phyloP scores from a whole-genome alignment of 805 yeast genomes.

The Wickerhamiella hasegawae region DNA sequence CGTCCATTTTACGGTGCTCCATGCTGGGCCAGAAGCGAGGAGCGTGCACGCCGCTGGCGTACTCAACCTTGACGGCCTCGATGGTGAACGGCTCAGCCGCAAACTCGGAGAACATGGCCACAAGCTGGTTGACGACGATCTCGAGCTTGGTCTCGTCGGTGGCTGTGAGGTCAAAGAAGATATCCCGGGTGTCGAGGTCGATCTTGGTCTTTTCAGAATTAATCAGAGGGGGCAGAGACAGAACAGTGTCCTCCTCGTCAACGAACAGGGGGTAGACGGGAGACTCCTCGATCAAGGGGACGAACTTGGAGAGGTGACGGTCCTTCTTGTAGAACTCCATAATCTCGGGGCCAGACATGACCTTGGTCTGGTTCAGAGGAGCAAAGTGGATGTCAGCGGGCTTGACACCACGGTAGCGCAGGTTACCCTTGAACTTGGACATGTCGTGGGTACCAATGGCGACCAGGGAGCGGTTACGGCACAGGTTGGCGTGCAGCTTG shows the following conservation, averaged over 20 bases:
- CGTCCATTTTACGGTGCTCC: constrained; percentile 47
- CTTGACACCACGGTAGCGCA: constrained; percentile 70
- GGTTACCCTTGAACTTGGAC: constrained; percentile 64
- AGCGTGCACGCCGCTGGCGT: constrained; percentile 61
- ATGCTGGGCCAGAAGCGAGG: constrained; percentile 64
- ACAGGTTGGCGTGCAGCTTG: constrained; percentile 83
- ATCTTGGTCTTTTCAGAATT: constrained; percentile 86
- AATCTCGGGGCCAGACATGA: constrained; percentile 57
- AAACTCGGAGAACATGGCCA: constrained; percentile 91
- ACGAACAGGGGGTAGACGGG: constrained; percentile 84
- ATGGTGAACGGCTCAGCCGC: constrained; percentile 66
- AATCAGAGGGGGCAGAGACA: constrained; percentile 94
- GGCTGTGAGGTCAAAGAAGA: constrained; percentile 88
- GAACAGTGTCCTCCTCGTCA: constrained; percentile 59
- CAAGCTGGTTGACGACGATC: constrained; percentile 78
- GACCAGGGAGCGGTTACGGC: constrained; percentile 93
- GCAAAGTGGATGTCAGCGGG: constrained; percentile 56
- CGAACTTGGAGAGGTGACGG: constrained; percentile 74
- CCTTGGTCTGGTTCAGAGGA: constrained; percentile 27
- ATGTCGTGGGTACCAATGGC: constrained; percentile 98
- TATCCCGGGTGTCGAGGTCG: constrained; percentile 65
- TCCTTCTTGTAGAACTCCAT: constrained; percentile 86
- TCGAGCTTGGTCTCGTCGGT: constrained; percentile 91
- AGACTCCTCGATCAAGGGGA: constrained; percentile 74
- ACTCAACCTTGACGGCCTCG: constrained; percentile 73